A percentile compares a stretch with the other conserved stretches of the same genome.
Evolutionary conservation across 2,329 filamentous ascomycete species (phyloP).

Genomic region (Talaromyces sp.): DNA sequence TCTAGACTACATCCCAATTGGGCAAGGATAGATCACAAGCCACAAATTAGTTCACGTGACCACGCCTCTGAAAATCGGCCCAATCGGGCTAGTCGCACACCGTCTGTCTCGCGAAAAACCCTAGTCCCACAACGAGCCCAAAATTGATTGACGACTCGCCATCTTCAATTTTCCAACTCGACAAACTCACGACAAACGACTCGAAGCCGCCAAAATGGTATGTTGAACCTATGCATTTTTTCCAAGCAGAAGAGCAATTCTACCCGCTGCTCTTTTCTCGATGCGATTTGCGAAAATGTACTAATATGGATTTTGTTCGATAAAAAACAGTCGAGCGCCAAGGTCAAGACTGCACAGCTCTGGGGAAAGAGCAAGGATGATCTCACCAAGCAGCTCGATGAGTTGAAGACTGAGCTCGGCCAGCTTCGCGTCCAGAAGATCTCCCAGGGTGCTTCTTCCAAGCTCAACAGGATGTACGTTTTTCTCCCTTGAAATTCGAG

Average conservation of each 20-base stretch:
- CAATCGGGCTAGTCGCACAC: slow-evolving; percentile 5
- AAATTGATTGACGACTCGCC: slow-evolving; percentile 32
- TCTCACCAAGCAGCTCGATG: slow-evolving; percentile 86
- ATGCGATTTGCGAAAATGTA: slow-evolving; percentile 12
- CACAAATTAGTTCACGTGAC: slow-evolving; percentile 8
- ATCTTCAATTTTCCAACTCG: slow-evolving; percentile 41
- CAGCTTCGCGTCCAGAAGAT: slow-evolving; percentile 99
- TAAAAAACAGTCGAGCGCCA: slow-evolving; percentile 52
- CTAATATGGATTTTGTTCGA: slow-evolving; percentile 5
- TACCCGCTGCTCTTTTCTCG: neutral
- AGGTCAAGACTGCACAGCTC: slow-evolving; percentile 93
- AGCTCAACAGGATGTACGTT: slow-evolving; percentile 95
- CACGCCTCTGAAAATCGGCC: neutral
- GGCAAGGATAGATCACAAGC: slow-evolving; percentile 7
- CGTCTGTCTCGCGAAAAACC: slow-evolving; percentile 31
- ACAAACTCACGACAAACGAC: slow-evolving; percentile 43
- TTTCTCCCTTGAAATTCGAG: slow-evolving; percentile 6
- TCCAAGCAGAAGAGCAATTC: neutral
- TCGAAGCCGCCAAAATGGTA: slow-evolving; percentile 42
- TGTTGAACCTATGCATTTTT: slow-evolving; percentile 18
- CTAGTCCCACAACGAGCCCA: slow-evolving; percentile 41
- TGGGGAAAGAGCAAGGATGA: slow-evolving; percentile 99
- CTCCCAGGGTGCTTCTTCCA: slow-evolving; percentile 81
- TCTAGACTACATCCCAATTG: neutral
- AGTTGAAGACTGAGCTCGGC: slow-evolving; percentile 94